These are phyloP conservation scores for Puccinia triticina DNA, from an alignment of 1,284 basidiomycete species.

Conservation along the genomic window DNA sequence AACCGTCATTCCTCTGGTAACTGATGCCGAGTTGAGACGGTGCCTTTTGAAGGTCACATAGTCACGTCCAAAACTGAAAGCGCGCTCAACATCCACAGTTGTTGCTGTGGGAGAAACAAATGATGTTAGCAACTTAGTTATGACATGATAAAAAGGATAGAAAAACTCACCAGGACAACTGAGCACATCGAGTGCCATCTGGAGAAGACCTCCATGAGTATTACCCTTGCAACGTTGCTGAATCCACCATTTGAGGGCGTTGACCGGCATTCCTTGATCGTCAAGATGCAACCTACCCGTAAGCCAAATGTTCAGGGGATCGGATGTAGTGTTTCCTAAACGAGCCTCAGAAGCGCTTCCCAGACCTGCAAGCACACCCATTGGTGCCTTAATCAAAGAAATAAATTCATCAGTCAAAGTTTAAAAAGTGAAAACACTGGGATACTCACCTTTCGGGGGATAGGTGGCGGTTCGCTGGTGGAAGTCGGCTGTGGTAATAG, in stretches of 20 bases:
- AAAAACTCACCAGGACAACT: slow-evolving; percentile 1
- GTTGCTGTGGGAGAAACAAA: background rate
- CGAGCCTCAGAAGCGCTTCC: background rate
- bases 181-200: slow-evolving; percentile 9
- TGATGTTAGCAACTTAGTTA: background rate
- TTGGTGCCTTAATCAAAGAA: background rate
- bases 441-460: slow-evolving; percentile 12
- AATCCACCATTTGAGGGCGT: background rate
- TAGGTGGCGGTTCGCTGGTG: background rate
- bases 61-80: no score
- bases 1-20: background rate
- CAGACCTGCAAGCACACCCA: background rate
- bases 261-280: background rate
- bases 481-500: background rate
- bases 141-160: background rate
- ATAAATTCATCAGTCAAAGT: no score
- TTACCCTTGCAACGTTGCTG: background rate
- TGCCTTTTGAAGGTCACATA: background rate
- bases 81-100: background rate
- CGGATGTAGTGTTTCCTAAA: background rate
- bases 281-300: background rate
- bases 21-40: background rate
- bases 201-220: slow-evolving; percentile 4
- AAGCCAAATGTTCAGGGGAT: background rate
- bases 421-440: background rate